Evolutionary conservation across 768 basidiomycete species (phyloP).

Genomic region (Tubosaeta sp.): DNA sequence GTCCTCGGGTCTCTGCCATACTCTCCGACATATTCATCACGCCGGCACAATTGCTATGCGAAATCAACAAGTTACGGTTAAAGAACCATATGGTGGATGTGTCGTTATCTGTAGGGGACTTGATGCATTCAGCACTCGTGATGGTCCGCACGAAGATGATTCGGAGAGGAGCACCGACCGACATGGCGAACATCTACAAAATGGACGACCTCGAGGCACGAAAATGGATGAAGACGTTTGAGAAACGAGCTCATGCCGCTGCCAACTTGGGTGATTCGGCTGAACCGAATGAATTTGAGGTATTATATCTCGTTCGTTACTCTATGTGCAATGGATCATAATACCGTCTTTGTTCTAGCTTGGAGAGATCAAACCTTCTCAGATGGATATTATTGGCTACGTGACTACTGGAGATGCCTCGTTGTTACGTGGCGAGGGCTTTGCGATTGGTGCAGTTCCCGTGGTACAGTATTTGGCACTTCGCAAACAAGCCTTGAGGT

Average conservation of each 20-base stretch:
- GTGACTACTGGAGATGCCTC: conserved; percentile 84
- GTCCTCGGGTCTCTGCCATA: conserved; percentile 44
- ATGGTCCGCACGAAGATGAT: conserved; percentile 59
- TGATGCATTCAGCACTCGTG: conserved; percentile 62
- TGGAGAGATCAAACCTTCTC: conserved; percentile 38
- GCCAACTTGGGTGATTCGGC: no score
- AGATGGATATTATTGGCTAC: conserved; percentile 65
- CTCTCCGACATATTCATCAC: conserved; percentile 42
- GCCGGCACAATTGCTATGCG: conserved; percentile 42
- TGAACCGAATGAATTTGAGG: no score
- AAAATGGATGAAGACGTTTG: conserved; percentile 5
- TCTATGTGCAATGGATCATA: background rate
- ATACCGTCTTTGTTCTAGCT: conserved; percentile 34
- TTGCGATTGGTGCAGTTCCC: conserved; percentile 72
- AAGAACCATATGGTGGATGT: conserved; percentile 47
- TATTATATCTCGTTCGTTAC: conserved; percentile 14
- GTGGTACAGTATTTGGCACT: conserved; percentile 49
- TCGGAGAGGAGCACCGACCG: conserved; percentile 66
- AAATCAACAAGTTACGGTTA: conserved; percentile 55
- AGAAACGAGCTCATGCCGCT: no score
- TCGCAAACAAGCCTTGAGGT: conserved; percentile 46
- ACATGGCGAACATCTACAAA: conserved; percentile 69
- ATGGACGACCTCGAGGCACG: conserved; percentile 41
- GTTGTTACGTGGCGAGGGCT: conserved; percentile 70
- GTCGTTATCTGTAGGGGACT: conserved; percentile 34